phyloP scores from a whole-genome alignment of 768 basidiomycete species.

The Trametes meyenii region DNA sequence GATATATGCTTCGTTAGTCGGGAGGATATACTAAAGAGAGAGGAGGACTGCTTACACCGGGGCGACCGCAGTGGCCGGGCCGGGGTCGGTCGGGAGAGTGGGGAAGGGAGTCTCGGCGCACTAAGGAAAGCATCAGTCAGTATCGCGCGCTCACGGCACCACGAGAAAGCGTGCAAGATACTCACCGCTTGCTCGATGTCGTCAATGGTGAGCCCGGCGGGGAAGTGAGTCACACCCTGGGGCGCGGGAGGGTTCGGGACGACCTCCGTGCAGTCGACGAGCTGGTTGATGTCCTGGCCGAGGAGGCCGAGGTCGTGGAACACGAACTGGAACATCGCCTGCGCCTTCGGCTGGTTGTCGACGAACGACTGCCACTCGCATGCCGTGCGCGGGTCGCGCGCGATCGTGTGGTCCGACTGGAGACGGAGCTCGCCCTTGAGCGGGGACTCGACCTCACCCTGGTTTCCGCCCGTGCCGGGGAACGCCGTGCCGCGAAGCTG shows the following conservation, averaged over 20 bases:
- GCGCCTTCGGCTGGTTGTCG: constrained; percentile 12
- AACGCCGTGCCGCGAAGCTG: constrained; percentile 31
- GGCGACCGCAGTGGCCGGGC: constrained; percentile 34
- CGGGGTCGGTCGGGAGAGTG: constrained; percentile 28
- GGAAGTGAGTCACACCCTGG: constrained; percentile 13
- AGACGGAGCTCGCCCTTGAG: constrained; percentile 37
- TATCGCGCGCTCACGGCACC: background rate
- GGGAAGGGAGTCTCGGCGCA: constrained; percentile 23
- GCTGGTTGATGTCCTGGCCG: constrained; percentile 15
- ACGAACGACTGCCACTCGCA: constrained; percentile 15
- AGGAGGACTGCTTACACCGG: constrained; percentile 31
- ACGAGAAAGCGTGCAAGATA: background rate
- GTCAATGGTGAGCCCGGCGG: constrained; percentile 11
- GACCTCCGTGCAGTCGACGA: constrained; percentile 19
- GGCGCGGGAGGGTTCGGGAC: constrained; percentile 12
- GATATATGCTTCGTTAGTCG: too few relatives aligned
- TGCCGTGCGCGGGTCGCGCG: constrained; percentile 38
- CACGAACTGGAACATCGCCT: constrained; percentile 16
- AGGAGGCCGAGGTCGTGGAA: constrained; percentile 5
- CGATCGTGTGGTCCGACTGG: constrained; percentile 34
- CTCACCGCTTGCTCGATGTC: constrained; percentile 28
- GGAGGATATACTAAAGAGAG: too few relatives aligned
- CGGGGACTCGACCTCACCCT: constrained; percentile 34
- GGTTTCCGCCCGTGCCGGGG: constrained; percentile 31
- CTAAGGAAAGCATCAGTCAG: background rate